Evolutionary conservation across 768 basidiomycete genomes (phyloP).

Genomic region (Tulasnella sp.): DNA sequence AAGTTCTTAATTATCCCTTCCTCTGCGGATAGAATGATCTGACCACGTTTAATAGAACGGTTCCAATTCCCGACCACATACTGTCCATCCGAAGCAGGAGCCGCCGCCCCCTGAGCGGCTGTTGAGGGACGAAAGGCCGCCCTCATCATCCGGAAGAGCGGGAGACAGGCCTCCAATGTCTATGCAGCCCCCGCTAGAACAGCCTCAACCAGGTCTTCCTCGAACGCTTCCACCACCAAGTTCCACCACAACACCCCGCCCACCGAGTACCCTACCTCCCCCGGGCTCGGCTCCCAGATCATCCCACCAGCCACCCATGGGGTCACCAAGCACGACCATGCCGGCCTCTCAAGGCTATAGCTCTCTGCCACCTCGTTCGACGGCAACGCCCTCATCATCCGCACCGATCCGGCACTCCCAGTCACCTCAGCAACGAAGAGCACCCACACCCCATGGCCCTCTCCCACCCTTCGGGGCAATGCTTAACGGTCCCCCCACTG

Average conservation of each 20-base stretch:
- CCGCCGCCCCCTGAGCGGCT: neutral
- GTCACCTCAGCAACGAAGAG: slow-evolving; percentile 1
- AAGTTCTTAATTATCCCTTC: neutral
- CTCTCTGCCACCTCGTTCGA: neutral
- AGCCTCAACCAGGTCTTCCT: slow-evolving; percentile 1
- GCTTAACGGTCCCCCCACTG: neutral
- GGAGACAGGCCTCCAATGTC: neutral
- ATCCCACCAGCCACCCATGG: neutral
- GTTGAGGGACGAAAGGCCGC: slow-evolving; percentile 4
- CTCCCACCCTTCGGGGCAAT: neutral
- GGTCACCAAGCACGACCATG: neutral
- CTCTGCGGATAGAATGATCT: neutral
- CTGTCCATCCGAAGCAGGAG: slow-evolving; percentile 6
- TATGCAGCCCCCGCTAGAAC: slow-evolving; percentile 2
- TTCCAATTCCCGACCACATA: slow-evolving; percentile 8
- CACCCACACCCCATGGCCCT: slow-evolving; percentile 5
- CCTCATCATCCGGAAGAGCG: neutral
- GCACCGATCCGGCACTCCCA: slow-evolving; percentile 2
- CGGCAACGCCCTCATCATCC: neutral
- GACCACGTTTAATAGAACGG: neutral
- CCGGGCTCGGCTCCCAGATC: neutral
- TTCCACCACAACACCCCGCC: slow-evolving; percentile 15
- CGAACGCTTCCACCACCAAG: neutral
- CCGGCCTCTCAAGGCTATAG: neutral
- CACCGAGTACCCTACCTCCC: slow-evolving; percentile 13